A percentile compares a stretch with the other conserved stretches of the same genome.
phyloP scores from a whole-genome alignment of 768 basidiomycete genomes.

The Boletus sp. region DNA sequence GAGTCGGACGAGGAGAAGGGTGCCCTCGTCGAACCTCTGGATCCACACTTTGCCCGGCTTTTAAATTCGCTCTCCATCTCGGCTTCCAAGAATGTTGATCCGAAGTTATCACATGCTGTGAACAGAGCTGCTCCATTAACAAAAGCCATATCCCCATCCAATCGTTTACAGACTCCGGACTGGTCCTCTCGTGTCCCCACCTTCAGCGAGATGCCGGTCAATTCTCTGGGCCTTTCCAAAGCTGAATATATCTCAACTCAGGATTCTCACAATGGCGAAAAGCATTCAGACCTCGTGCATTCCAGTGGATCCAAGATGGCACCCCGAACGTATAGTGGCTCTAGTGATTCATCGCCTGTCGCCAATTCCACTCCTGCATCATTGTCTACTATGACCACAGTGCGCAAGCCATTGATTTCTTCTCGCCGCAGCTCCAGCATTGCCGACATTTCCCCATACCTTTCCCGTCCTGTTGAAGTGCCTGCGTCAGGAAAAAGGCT shows the following conservation, averaged over 20 bases:
- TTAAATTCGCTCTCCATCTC: slow-evolving; percentile 63
- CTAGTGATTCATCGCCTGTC: slow-evolving; percentile 10
- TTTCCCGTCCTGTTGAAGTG: slow-evolving; percentile 52
- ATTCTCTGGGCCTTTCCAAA: slow-evolving; percentile 7
- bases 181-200: slow-evolving; percentile 34
- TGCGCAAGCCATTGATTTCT: slow-evolving; percentile 22
- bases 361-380: slow-evolving; percentile 7
- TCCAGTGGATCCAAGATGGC: not conserved
- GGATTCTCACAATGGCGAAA: slow-evolving; percentile 7
- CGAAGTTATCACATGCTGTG: slow-evolving; percentile 4
- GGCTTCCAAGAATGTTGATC: slow-evolving; percentile 33
- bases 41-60: slow-evolving; percentile 71
- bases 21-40: slow-evolving; percentile 39
- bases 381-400: slow-evolving; percentile 11
- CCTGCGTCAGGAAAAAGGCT: slow-evolving; percentile 60
- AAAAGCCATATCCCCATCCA: slow-evolving; percentile 7
- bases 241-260: slow-evolving; percentile 1
- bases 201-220: slow-evolving; percentile 11
- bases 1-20: slow-evolving; percentile 35
- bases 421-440: slow-evolving; percentile 45
- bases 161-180: slow-evolving; percentile 25
- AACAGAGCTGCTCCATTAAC: slow-evolving; percentile 11
- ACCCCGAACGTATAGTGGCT: not conserved
- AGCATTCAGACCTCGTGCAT: not conserved
- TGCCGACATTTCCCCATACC: slow-evolving; percentile 70